Percentiles rank a stretch among this genome's conserved stretches.
Conservation (phyloP, 306 rosid genomes). For the Prunus salicina region DNA sequence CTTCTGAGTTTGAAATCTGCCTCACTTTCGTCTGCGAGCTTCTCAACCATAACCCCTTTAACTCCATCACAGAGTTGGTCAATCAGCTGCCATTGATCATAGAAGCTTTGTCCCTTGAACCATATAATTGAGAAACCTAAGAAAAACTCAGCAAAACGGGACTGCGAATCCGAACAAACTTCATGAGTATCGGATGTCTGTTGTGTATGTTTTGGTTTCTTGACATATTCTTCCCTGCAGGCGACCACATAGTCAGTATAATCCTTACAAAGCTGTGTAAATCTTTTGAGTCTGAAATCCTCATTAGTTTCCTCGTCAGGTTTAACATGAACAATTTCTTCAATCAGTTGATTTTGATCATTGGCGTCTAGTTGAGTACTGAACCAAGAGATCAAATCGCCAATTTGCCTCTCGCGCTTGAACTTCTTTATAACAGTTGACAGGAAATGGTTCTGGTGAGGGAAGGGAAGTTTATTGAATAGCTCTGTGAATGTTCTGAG, state of each 20-base stretch:
- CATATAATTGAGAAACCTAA: background rate
- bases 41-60: background rate
- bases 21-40: background rate
- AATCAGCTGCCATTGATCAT: background rate
- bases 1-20: background rate
- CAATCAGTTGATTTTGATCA: background rate
- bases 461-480: background rate
- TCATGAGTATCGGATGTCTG: background rate
- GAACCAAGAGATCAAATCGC: background rate
- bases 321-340: background rate
- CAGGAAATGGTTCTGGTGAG: background rate
- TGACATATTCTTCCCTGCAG: background rate
- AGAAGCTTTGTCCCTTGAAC: conserved; percentile 3
- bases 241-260: background rate
- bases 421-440: background rate
- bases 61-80: background rate
- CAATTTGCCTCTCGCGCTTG: background rate
- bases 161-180: background rate
- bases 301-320: background rate
- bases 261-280: background rate
- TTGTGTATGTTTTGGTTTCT: background rate
- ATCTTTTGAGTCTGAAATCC: background rate
- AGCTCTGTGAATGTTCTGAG: background rate
- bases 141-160: background rate
- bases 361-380: background rate